A percentile compares a stretch with the other conserved stretches of the same genome.
Evolutionary conservation across 768 basidiomycete species (phyloP).

Genomic region (Daedaleopsis nitida): DNA sequence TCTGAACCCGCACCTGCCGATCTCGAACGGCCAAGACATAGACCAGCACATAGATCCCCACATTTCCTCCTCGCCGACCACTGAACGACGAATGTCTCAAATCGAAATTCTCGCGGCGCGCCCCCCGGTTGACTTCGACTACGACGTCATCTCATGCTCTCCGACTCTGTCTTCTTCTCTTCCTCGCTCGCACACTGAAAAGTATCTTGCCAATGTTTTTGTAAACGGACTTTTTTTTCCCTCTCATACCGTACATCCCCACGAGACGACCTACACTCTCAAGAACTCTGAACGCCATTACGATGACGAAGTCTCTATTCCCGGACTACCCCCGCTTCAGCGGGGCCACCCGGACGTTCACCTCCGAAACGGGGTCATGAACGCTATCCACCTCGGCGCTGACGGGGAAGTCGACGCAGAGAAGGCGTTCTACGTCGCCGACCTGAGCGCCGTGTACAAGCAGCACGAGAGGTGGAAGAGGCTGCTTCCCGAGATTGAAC

Average conservation of each 20-base stretch:
- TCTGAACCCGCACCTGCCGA: conserved; percentile 1
- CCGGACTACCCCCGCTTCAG: conserved; percentile 65
- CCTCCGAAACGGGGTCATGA: conserved; percentile 76
- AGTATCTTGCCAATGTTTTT: conserved; percentile 23
- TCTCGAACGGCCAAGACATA: conserved; percentile 20
- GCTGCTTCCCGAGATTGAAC: conserved; percentile 82
- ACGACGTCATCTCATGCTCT: conserved; percentile 29
- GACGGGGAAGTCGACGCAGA: conserved; percentile 74
- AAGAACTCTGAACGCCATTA: conserved; percentile 19
- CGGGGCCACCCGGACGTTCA: conserved; percentile 74
- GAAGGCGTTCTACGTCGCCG: conserved; percentile 95
- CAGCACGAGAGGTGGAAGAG: conserved; percentile 84
- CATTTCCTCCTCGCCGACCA: conserved; percentile 15
- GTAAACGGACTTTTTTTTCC: conserved; percentile 23
- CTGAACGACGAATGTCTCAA: conserved; percentile 51
- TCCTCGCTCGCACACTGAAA: conserved; percentile 26
- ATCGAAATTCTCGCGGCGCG: conserved; percentile 49
- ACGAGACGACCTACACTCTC: conserved; percentile 11
- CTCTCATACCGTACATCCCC: conserved; percentile 6
- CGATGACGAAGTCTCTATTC: conserved; percentile 52
- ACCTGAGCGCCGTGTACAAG: conserved; percentile 83
- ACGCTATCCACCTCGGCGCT: conserved; percentile 52
- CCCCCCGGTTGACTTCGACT: conserved; percentile 33
- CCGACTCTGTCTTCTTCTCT: conserved; percentile 24
- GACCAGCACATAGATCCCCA: conserved; percentile 28